Base-by-base conservation (phyloP, 768 basidiomycete genomes). In the Rhizopogon rudus region DNA sequence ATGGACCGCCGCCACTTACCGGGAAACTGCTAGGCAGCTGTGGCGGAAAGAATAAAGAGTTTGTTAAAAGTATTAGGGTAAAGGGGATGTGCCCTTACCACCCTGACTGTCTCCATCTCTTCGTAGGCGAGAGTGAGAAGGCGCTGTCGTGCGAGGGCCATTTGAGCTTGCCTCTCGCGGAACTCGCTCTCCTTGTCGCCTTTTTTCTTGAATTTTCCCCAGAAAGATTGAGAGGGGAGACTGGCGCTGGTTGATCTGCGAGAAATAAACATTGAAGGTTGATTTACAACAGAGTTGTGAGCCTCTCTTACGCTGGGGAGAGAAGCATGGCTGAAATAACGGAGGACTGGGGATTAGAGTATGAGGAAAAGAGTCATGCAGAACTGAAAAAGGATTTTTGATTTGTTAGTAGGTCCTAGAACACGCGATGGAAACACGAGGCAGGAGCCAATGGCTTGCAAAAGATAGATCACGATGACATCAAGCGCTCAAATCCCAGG, bases 21-120 rank as follows among this genome's bases (percentile, higher is more conserved):
- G 67, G 71, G 67, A 78, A 91, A 42, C 77, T 80, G 58, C 76
- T 77, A 9, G 91, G 91, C 17, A 93, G 79, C 88, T 91, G 58
- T 22, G 43, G 40, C 14, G 41, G 28, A 48, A 3, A 54, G 53
- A 56, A 37, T 46, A 20, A 58, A 48, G 46, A 53, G 20, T 49
- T 16, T 17, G 62, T 68, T 51, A 48, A 71, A 3, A 10, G 10
- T 22, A 22, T 37, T 14, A 49, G 49, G 41, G 40, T n/a, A 16
- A 52, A 33, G 25, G 29, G 52, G 67, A 75, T 52, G 54, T 85
- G 48, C 14, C 8, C 35, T 13, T 49, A 49, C 87, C 77, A 87
- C 82, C 60, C 86, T 79, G 56, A 93, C 78, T 7, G 91, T 93
- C 73, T 93, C 91, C 86, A 91, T 89, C 40, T 93, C 91, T 53